Base-by-base conservation (phyloP, 1,284 basidiomycete species). In the Ceratobasidium papillatum region DNA sequence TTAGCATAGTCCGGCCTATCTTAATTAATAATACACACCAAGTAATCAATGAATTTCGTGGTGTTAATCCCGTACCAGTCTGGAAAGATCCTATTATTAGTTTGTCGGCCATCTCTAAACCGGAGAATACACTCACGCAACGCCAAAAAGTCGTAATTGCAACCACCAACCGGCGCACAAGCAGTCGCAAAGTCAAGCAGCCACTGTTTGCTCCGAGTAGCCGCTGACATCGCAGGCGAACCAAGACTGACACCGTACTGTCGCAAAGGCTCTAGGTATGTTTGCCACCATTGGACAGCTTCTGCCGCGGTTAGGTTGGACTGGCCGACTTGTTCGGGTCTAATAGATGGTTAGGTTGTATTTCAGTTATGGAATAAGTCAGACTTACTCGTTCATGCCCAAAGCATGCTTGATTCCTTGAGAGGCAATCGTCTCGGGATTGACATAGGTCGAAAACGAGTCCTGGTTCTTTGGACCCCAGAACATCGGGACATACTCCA, bases 31-130 rank as follows among this genome's bases (percentile, higher is more conserved):
- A 79, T 45, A 90, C 52, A 59, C 56, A 59, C 80, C 49, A 90
- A 80, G 79, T 89, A 90, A 2, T 76, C 68, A 56, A 88, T 85
- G 78, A 94, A 86, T 14, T 83, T 83, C 0, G 84, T 75, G 0
- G 86, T 78, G 14, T 84, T 78, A 19, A 84, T 86, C 65, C 86
- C 89, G 80, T 95, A 95, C 81, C 83, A 87, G 78, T 93, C 80
- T 78, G 56, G 12, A 59, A 47, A 30, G 5, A 27, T 9, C 14
- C 5, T 8, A 1, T 11, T 11, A 22, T 59, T 49, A 59, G 34
- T 9, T 30, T 22, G 19, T 11, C 1, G 12, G 38, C 54, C 25
- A 41, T 34, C 19, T 45, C 34, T n/a, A n/a, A n/a, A n/a, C 17
- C 12, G 9, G n/a, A 27, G 3, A 34, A 43, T 22, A 56, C 11